Evolutionary conservation across 805 yeast species (phyloP).

Genomic region (Candida ipomoeae): DNA sequence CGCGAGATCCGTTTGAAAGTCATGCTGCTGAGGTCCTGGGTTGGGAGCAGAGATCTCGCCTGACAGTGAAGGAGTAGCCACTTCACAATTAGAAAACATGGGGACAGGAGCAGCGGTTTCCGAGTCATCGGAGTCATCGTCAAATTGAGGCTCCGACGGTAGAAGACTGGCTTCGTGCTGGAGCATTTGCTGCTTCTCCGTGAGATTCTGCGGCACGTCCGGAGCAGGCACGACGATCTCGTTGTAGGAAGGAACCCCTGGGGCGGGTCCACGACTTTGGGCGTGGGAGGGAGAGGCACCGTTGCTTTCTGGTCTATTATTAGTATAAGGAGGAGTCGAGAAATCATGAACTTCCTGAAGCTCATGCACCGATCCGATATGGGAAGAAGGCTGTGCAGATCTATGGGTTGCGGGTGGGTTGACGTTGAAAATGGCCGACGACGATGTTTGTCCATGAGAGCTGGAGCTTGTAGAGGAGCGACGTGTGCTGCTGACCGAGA

Average conservation of each 20-base stretch:
- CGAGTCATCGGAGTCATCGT: slow-evolving; percentile 19
- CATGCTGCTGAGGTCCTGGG: not conserved
- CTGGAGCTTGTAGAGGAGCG: slow-evolving; percentile 4
- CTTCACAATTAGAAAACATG: not conserved
- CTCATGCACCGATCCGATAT: slow-evolving; percentile 11
- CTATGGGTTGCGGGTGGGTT: not conserved
- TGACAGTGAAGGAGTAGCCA: not conserved
- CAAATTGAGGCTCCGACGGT: slow-evolving; percentile 51
- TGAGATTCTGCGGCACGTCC: slow-evolving; percentile 18
- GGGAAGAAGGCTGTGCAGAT: not conserved
- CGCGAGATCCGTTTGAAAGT: not conserved
- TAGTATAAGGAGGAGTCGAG: slow-evolving; percentile 29
- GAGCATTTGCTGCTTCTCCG: slow-evolving; percentile 58
- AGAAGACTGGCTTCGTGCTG: slow-evolving; percentile 54
- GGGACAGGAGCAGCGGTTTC: slow-evolving; percentile 10
- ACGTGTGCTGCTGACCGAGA: not conserved
- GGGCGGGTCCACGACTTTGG: not conserved
- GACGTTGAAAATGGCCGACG: not conserved
- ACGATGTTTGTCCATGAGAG: not conserved
- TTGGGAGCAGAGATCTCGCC: not conserved
- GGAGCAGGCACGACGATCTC: slow-evolving; percentile 15
- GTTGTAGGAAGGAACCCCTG: slow-evolving; percentile 24
- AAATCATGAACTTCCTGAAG: slow-evolving; percentile 15
- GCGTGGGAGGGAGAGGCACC: not conserved
- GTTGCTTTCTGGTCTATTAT: slow-evolving; percentile 1